phyloP scores from a whole-genome alignment of 202 grass and related monocot species.

The Eragrostis tef region DNA sequence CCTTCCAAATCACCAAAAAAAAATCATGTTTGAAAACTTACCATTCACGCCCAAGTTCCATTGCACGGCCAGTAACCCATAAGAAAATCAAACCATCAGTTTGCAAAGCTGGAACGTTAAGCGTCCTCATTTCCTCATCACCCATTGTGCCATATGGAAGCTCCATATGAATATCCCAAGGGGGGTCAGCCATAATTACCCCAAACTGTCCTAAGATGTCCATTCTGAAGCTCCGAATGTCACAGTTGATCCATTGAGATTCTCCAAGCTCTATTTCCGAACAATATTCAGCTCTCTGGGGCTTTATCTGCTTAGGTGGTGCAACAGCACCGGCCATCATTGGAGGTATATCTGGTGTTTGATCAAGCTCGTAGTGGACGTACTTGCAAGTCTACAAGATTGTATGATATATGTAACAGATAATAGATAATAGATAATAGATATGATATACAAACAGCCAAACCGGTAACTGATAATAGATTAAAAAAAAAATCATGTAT shows the following conservation, averaged over 20 bases:
- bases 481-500: slow-evolving; percentile 33
- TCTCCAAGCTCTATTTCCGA: slow-evolving; percentile 99
- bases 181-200: slow-evolving; percentile 99
- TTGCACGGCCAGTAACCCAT: slow-evolving; percentile 99
- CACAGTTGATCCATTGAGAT: slow-evolving; percentile 97
- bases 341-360: slow-evolving; percentile 84
- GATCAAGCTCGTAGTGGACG: slow-evolving; percentile 99
- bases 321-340: slow-evolving; percentile 68
- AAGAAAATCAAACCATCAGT: slow-evolving; percentile 99
- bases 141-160: slow-evolving; percentile 99
- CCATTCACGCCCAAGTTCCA: slow-evolving; percentile 99
- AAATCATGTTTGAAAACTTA: slow-evolving; percentile 56
- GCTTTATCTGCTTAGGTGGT: slow-evolving; percentile 70
- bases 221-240: slow-evolving; percentile 93
- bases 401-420: slow-evolving; percentile 42
- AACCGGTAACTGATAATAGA: slow-evolving; percentile 41
- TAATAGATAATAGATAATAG: too few species aligned
- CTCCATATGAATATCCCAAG: slow-evolving; percentile 99
- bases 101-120: slow-evolving; percentile 94
- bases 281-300: slow-evolving; percentile 95
- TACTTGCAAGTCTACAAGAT: slow-evolving; percentile 94
- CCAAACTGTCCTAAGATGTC: slow-evolving; percentile 99
- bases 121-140: slow-evolving; percentile 98
- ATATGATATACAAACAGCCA: slow-evolving; percentile 39
- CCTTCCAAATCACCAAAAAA: too few species aligned